Evolutionary conservation across 306 rosid species (phyloP), one percentile per base, ranked within the genome.

Genomic region (Neltuma alba): DNA sequence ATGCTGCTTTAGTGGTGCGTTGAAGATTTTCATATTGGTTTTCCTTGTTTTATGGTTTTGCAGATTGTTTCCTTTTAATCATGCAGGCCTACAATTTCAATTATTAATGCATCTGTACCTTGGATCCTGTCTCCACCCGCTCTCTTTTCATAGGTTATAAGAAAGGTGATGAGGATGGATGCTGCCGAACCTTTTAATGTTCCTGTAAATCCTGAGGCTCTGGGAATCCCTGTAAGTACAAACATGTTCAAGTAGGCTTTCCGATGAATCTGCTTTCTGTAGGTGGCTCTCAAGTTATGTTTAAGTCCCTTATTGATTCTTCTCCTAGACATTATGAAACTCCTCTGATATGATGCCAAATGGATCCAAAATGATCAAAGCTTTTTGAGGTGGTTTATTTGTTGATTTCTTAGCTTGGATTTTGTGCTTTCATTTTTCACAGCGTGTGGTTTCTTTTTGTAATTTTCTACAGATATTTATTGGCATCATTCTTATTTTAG

Each of bases 101-200:
- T 12, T 75, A 23, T 66, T 48, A 60, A 48, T 71, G 27, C 76
- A 33, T 62, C 72, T 25, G 10, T 27, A 57, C 50, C n/a, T 42
- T 25, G 60, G 30, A 70, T 83, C 38, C 50, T 76, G 60, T 63
- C 30, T 60, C 74, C 52, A 9, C 77, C 70, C 18, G 21, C 70
- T 54, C 76, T 66, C 62, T 67, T 67, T 82, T 67, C 77, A 44
- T 80, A 95, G 98, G 84, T 95, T 58, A 83, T 95, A 80, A 91
- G 90, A 88, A 95, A 95, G 90, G 88, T 95, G 60, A 95, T 92
- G 98, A 92, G 91, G 83, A 95, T 95, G 99, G 99, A 91, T 77
- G 96, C 99, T 33, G 94, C 99, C 20, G 98, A 95, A 45, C 99
- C 98, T 72, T 90, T 95, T 79, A 95, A 95, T 89, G 94, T 88